Percentiles rank a stretch among this genome's conserved stretches.
phyloP scores from a whole-genome alignment of 2,329 filamentous ascomycete genomes.

The Cordyceps fumosorosea region DNA sequence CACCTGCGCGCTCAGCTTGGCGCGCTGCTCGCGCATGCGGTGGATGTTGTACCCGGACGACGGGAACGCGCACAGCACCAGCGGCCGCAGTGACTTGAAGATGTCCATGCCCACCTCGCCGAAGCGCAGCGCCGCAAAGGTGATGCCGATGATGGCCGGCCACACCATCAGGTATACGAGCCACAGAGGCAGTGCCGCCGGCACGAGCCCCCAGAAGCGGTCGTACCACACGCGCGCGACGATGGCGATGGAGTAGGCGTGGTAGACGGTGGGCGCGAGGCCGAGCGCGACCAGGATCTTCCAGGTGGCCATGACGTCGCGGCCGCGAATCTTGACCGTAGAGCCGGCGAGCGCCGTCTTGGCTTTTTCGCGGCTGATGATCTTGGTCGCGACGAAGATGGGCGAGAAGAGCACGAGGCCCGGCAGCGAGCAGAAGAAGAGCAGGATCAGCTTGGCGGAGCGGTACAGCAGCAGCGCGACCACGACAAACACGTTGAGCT shows the following conservation, averaged over 20 bases:
- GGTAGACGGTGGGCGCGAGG: conserved; percentile 74
- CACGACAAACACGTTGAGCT: conserved; percentile 70
- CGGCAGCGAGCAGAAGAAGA: conserved; percentile 76
- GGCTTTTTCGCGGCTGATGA: conserved; percentile 76
- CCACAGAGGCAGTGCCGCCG: conserved; percentile 74
- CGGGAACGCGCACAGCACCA: conserved; percentile 79
- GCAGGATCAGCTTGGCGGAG: conserved; percentile 65
- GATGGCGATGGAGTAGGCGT: conserved; percentile 69
- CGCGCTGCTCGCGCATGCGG: conserved; percentile 65
- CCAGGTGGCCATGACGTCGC: conserved; percentile 90
- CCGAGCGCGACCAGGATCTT: conserved; percentile 85
- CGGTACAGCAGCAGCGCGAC: conserved; percentile 74
- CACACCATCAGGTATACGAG: conserved; percentile 67
- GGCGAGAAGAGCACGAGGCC: conserved; percentile 83
- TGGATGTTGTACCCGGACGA: conserved; percentile 77
- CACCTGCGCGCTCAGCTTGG: conserved; percentile 70
- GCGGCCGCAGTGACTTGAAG: conserved; percentile 82
- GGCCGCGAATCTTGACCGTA: conserved; percentile 80
- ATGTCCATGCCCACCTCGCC: conserved; percentile 99
- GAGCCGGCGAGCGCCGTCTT: conserved; percentile 78
- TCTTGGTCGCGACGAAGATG: conserved; percentile 77
- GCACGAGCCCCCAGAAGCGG: conserved; percentile 74
- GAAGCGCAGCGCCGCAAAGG: conserved; percentile 87
- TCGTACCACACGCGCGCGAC: conserved; percentile 75
- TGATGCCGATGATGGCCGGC: conserved; percentile 78